Conservation (phyloP, 225 moss, liverwort and hornwort species). For the Asterella californica region DNA sequence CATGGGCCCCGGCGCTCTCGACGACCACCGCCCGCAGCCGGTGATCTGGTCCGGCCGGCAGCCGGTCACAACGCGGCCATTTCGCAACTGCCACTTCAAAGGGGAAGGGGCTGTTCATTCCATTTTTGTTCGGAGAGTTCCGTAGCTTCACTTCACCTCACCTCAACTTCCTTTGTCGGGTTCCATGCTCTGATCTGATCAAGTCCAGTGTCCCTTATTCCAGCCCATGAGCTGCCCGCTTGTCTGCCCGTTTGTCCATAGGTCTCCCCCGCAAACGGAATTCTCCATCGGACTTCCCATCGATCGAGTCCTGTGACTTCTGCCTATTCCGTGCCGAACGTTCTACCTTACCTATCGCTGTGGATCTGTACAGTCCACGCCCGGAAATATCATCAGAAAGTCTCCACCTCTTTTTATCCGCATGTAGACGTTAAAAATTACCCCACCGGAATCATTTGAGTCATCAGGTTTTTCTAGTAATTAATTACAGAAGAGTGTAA, state of each 20-base stretch:
- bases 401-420: too few species aligned
- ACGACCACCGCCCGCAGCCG: neutral
- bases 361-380: too few species aligned
- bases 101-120: constrained; percentile 2
- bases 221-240: neutral
- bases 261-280: neutral
- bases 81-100: constrained; percentile 25
- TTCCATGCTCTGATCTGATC: neutral
- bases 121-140: neutral
- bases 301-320: neutral
- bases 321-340: neutral
- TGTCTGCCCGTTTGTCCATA: neutral
- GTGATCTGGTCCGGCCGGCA: constrained; percentile 17
- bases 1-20: neutral
- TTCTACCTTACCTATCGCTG: neutral
- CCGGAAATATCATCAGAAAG: too few species aligned
- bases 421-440: too few species aligned
- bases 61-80: constrained; percentile 18
- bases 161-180: neutral
- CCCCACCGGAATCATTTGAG: too few species aligned
- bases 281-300: too few species aligned
- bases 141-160: neutral
- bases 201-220: neutral
- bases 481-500: too few species aligned
- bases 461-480: too few species aligned